phyloP scores from a whole-genome alignment of 2,329 filamentous ascomycete species.

The Stachybotrys chartarum region DNA sequence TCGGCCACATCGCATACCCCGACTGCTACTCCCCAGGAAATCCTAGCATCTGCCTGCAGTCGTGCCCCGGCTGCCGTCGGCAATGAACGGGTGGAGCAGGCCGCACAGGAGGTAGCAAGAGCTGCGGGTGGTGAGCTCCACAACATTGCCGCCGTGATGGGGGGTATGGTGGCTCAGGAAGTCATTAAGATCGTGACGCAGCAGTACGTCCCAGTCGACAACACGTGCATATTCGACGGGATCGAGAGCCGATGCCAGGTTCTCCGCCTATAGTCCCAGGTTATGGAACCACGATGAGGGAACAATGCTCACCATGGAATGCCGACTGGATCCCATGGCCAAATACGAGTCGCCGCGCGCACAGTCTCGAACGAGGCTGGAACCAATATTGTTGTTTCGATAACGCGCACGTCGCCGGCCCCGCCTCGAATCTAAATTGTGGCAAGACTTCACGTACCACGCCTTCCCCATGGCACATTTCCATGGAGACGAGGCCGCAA shows the following conservation, averaged over 20 bases:
- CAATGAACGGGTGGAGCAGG: slow-evolving; percentile 43
- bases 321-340: neutral
- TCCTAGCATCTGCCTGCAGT: slow-evolving; percentile 39
- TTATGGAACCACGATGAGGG: neutral
- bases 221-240: slow-evolving; percentile 65
- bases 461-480: neutral
- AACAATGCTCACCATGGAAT: neutral
- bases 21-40: slow-evolving; percentile 41
- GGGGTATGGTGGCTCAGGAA: slow-evolving; percentile 94
- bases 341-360: neutral
- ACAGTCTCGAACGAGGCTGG: neutral
- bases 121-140: slow-evolving; percentile 82
- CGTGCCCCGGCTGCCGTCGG: slow-evolving; percentile 38
- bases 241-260: slow-evolving; percentile 56
- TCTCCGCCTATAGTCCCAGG: slow-evolving; percentile 36
- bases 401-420: neutral
- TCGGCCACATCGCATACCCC: slow-evolving; percentile 41
- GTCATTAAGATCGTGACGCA: slow-evolving; percentile 81
- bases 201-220: slow-evolving; percentile 65
- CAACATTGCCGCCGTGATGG: slow-evolving; percentile 80
- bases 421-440: neutral
- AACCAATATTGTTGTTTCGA: neutral
- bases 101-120: slow-evolving; percentile 62
- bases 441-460: neutral
- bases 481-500: neutral